Conservation (phyloP, 306 rosid species). For the Vicia faba region DNA sequence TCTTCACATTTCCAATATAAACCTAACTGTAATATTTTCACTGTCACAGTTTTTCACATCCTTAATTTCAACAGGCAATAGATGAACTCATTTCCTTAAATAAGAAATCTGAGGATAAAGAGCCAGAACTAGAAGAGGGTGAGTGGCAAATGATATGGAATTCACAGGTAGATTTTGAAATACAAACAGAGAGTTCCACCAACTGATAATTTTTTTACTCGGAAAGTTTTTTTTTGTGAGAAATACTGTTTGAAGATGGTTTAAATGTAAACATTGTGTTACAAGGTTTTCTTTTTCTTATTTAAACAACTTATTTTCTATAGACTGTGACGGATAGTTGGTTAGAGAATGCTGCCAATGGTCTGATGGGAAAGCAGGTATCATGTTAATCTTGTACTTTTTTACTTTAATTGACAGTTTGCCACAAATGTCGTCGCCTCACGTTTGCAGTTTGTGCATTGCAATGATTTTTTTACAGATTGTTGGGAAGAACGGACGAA, state of each 20-base stretch:
- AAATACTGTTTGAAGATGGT: constrained; percentile 23
- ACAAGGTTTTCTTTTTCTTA: background rate
- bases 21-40: constrained; percentile 6
- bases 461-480: constrained; percentile 50
- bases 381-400: background rate
- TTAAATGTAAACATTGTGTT: constrained; percentile 18
- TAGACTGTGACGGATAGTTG: constrained; percentile 93
- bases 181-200: constrained; percentile 1
- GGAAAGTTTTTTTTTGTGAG: constrained; percentile 3
- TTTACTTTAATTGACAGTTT: constrained; percentile 1
- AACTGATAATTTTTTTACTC: constrained; percentile 14
- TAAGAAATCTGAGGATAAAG: constrained; percentile 42
- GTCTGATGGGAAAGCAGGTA: constrained; percentile 93
- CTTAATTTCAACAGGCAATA: constrained; percentile 61
- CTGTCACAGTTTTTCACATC: constrained; percentile 14
- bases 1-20: background rate
- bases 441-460: background rate
- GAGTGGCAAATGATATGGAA: constrained; percentile 96
- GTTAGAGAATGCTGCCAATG: constrained; percentile 95
- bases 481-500: constrained; percentile 64
- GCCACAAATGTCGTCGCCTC: background rate
- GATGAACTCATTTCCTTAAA: constrained; percentile 61
- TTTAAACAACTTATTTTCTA: constrained; percentile 29
- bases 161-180: constrained; percentile 70
- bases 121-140: constrained; percentile 73